Evolutionary conservation across 768 basidiomycete genomes (phyloP), one percentile per base, ranked within the genome.

Genomic region (Dioszegia aurantiaca): DNA sequence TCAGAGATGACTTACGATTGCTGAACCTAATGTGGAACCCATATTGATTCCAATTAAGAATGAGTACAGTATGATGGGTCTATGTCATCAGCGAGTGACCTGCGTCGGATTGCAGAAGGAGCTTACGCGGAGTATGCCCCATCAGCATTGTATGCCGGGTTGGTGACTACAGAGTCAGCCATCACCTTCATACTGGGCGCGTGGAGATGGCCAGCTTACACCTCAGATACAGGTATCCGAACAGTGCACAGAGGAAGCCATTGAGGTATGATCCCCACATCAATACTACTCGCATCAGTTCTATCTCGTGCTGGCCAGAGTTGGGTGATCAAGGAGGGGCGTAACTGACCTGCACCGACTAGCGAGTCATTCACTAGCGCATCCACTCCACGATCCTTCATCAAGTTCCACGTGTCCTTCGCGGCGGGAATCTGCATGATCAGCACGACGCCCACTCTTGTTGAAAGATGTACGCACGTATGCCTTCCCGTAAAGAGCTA

Each of bases 361-460:
- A 91, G 80, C 1, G 86, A 87, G 70, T 91, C 89, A 67, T 91
- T 90, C 62, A 90, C 81, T 10, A 91, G 78, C 11, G 87, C 87
- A 70, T 89, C 88, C 61, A 90, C 86, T 23, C 86, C 88, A 56
- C 87, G 82, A 67, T 89, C 86, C 69, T 82, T 83, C 77, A 88
- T 83, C 54, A 89, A 72, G 33, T 82, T 81, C 87, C 87, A 91
- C 0, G 90, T 89, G 72, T 89, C 88, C 73, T 87, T 89, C 0
- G 89, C 88, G 27, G 89, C 89, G 24, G 80, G 73, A 41, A 90
- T 82, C 65, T 67, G 36, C 14, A 30, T 10, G 10, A 24, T 54
- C 43, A 61, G 55, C 39, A 9, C 17, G n/a, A n/a, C n/a, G n/a
- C n/a, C n/a, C n/a, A n/a, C n/a, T n/a, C n/a, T n/a, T n/a, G n/a